Evolutionary conservation across 1,139 yeast genomes (phyloP).

Genomic region (Kodamaea plutei): DNA sequence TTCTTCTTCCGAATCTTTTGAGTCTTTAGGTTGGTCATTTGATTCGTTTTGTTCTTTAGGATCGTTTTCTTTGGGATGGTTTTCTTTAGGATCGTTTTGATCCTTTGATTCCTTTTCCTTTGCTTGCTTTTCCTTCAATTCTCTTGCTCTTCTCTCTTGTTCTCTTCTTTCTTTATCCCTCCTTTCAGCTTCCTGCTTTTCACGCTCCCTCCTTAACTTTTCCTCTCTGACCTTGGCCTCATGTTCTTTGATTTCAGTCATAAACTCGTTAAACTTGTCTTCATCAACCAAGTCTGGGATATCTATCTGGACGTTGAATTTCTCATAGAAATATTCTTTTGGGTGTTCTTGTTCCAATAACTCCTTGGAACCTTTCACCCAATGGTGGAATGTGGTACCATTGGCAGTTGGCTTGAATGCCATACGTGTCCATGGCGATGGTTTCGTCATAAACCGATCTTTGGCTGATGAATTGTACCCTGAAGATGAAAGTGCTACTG

Average conservation of each 20-base stretch:
- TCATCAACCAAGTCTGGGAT: constrained; percentile 68
- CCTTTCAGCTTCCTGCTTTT: constrained; percentile 16
- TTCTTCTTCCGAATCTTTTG: constrained; percentile 4
- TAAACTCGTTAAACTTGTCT: constrained; percentile 52
- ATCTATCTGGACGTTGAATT: constrained; percentile 65
- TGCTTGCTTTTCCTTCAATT: constrained; percentile 4
- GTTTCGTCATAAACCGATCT: constrained; percentile 62
- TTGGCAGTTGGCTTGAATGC: constrained; percentile 52
- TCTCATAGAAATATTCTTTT: constrained; percentile 67
- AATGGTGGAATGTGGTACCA: constrained; percentile 57
- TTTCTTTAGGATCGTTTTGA: no score
- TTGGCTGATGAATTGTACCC: constrained; percentile 48
- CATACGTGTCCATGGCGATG: constrained; percentile 78
- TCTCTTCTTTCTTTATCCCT: constrained; percentile 11
- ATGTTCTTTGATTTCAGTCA: constrained; percentile 39
- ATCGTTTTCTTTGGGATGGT: constrained; percentile 4
- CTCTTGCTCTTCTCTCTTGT: constrained; percentile 5
- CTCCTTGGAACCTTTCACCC: constrained; percentile 79
- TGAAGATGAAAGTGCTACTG: constrained; percentile 53
- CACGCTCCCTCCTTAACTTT: constrained; percentile 20
- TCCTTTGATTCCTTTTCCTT: constrained; percentile 8
- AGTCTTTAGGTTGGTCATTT: constrained; percentile 2
- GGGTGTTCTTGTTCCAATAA: constrained; percentile 35
- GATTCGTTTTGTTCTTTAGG: constrained; percentile 4
- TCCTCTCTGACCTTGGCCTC: constrained; percentile 17